These are phyloP conservation scores for Vicia faba DNA, from an alignment of 306 rosid genomes.

Conservation along the genomic window DNA sequence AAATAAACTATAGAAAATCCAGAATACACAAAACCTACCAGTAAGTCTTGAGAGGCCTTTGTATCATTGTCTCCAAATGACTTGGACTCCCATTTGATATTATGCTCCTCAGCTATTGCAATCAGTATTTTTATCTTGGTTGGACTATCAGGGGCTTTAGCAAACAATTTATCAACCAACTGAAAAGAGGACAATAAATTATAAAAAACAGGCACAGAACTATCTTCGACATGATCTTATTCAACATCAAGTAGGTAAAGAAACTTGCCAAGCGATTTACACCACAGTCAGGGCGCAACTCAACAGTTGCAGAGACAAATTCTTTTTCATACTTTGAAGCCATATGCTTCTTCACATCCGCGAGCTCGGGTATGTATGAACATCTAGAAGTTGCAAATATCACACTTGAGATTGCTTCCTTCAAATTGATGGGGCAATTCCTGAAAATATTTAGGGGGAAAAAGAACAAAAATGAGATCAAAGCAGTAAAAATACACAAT, in stretches of 20 bases:
- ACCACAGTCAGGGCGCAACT: no score
- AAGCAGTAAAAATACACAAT: no score
- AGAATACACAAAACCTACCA: constrained; percentile 52
- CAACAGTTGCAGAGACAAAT: constrained; percentile 68
- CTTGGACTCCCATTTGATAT: constrained; percentile 86
- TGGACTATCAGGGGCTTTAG: constrained; percentile 86
- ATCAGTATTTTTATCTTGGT: constrained; percentile 68
- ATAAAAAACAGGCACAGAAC: no score
- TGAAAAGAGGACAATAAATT: constrained; percentile 81
- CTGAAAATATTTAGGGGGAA: no score
- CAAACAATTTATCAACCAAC: constrained; percentile 91
- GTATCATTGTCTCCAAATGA: constrained; percentile 58
- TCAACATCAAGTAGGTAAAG: no score
- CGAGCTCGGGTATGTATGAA: constrained; percentile 80
- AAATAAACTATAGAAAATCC: constrained; percentile 30
- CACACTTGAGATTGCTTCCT: constrained; percentile 89
- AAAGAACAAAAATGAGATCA: no score
- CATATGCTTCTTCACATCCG: constrained; percentile 74
- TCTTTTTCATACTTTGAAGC: constrained; percentile 86
- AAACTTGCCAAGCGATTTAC: no score
- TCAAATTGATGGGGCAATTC: constrained; percentile 84
- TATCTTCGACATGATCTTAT: no score
- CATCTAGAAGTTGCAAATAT: constrained; percentile 91
- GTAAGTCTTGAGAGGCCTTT: constrained; percentile 61
- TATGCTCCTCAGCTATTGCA: constrained; percentile 86